Base-by-base conservation (phyloP, 1,139 yeast genomes). In the Saccharomycopsis hybrid region DNA sequence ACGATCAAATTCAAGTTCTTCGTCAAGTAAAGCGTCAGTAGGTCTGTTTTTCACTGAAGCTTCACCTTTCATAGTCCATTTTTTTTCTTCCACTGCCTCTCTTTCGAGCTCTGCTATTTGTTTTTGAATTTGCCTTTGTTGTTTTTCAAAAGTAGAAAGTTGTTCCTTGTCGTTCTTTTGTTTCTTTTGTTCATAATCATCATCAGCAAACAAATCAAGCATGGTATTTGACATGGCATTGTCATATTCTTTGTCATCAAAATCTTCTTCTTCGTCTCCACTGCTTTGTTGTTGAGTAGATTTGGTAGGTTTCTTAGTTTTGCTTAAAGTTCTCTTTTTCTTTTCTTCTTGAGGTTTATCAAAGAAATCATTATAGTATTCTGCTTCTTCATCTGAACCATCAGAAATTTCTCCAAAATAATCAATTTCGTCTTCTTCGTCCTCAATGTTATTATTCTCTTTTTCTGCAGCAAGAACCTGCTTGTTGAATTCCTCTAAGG, bases 61-160 rank as follows among this genome's bases (percentile, higher is more conserved):
- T 67, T 92, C 98, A 66, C 98, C 98, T 62, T 82, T 85, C 76
- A 90, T 76, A 5, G 95, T 82, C 98, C 98, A 92, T 60, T 82
- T 82, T 70, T 92, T 92, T 55, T 85, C 92, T 1, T 89, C 92
- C 31, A 92, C 82, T 31, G 94, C 82, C 62, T 90, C 97, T 37
- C 81, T 79, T 67, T 92, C 98, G 48, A 89, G 72, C 58, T 77
- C 74, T 39, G 77, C 77, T 55, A 92, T 92, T 65, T 92, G 95
- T 41, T 76, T 74, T 61, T 83, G 86, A 36, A 92, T 73, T 53
- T 78, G 80, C 50, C 73, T 72, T 65, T 90, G 97, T 62, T 89
- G 95, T 59, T 78, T 85, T 64, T 92, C 96, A 62, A 80, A 88
- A 3, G 88, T 78, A 0, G 97, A 87, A 53, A 89, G 66, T 44